Percentiles rank a stretch among this genome's conserved stretches.
These are phyloP conservation scores for Hypoxylon sp. DNA, from an alignment of 2,329 filamentous ascomycete species.

Conservation along the genomic window DNA sequence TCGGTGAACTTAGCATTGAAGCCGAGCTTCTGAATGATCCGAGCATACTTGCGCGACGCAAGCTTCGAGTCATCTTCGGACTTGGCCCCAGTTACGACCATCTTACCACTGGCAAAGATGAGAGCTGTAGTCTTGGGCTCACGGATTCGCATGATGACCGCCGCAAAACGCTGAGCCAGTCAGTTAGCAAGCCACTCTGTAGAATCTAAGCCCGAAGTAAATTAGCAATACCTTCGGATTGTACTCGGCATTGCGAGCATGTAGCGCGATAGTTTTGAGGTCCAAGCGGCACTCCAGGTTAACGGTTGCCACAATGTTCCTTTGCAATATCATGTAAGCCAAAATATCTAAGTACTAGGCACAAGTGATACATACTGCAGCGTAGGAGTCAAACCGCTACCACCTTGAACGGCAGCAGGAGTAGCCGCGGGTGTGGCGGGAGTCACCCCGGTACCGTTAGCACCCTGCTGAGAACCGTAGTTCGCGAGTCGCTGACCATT, in stretches of 20 bases:
- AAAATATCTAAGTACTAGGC: conserved; percentile 57
- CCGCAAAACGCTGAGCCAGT: conserved; percentile 86
- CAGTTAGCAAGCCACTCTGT: conserved; percentile 49
- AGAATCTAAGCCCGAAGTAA: conserved; percentile 42
- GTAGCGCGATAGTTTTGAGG: conserved; percentile 97
- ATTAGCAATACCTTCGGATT: conserved; percentile 86
- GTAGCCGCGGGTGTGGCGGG: conserved; percentile 93
- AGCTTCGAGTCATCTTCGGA: conserved; percentile 98
- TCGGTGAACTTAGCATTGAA: conserved; percentile 99
- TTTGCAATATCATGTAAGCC: conserved; percentile 71
- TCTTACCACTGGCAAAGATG: conserved; percentile 98
- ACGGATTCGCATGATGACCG: conserved; percentile 99
- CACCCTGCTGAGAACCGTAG: conserved; percentile 67
- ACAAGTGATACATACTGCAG: conserved; percentile 89
- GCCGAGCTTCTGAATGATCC: conserved; percentile 99
- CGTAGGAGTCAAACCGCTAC: conserved; percentile 91
- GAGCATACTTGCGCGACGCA: conserved; percentile 95
- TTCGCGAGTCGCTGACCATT: conserved; percentile 62
- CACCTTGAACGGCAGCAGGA: conserved; percentile 83
- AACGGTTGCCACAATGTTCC: conserved; percentile 99
- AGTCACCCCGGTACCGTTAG: conserved; percentile 82
- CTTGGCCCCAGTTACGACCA: conserved; percentile 98
- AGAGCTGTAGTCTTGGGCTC: conserved; percentile 98
- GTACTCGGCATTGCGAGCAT: conserved; percentile 98
- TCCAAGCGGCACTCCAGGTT: conserved; percentile 98